Evolutionary conservation across 108 stramenopile genomes (phyloP).

Genomic region (Pseudonitzschia delicatissima): DNA sequence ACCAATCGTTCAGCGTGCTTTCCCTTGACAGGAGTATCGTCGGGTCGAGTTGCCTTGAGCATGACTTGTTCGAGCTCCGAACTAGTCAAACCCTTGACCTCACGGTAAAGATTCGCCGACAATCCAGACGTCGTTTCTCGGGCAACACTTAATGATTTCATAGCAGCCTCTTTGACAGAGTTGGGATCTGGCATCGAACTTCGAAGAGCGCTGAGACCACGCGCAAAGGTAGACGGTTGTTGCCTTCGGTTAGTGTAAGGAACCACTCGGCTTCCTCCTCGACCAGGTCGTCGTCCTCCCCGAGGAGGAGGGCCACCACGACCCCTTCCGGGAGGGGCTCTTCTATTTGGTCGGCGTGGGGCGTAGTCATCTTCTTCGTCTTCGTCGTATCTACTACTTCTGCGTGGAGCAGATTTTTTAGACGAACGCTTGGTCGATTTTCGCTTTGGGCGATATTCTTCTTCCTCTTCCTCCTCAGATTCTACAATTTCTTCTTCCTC

Average conservation of each 20-base stretch:
- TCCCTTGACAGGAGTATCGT: slow-evolving; percentile 83
- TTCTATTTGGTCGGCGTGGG: slow-evolving; percentile 23
- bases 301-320: slow-evolving; percentile 23
- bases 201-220: slow-evolving; percentile 64
- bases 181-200: slow-evolving; percentile 70
- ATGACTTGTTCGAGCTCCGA: slow-evolving; percentile 89
- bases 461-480: slow-evolving; percentile 39
- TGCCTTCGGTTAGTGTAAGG: slow-evolving; percentile 43
- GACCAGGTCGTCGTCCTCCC: slow-evolving; percentile 10
- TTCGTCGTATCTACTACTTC: slow-evolving; percentile 27
- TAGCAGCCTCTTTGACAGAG: slow-evolving; percentile 55
- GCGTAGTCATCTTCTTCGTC: slow-evolving; percentile 32
- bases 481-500: neutral
- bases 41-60: slow-evolving; percentile 87
- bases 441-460: slow-evolving; percentile 14
- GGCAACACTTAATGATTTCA: slow-evolving; percentile 51
- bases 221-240: slow-evolving; percentile 61
- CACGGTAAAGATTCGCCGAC: slow-evolving; percentile 73
- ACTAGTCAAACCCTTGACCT: slow-evolving; percentile 83
- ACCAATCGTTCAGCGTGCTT: slow-evolving; percentile 90
- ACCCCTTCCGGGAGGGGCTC: slow-evolving; percentile 23
- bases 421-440: neutral
- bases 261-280: slow-evolving; percentile 41
- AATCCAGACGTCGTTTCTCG: slow-evolving; percentile 63
- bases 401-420: slow-evolving; percentile 2